Evolutionary conservation across 805 yeast species (phyloP), one percentile per base, ranked within the genome.

Genomic region (Pichia rugopelliculosa): DNA sequence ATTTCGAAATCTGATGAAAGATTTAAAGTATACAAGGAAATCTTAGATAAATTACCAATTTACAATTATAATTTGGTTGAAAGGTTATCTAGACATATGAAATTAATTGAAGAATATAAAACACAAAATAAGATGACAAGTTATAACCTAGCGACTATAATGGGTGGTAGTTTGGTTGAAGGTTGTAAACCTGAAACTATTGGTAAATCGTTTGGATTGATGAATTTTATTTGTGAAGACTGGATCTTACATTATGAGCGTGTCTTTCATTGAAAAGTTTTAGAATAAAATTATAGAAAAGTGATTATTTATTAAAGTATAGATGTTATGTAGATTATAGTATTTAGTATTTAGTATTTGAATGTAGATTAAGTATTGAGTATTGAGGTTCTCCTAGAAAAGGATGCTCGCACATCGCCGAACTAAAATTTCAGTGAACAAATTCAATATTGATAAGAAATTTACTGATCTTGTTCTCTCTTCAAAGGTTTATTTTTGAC

Each of bases 141-240:
- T 3, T 82, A 88, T 1, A 91, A 91, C 60, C 68, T 91, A 58
- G 95, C 96, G 5, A 91, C 95, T 47, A 96, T 91, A 7, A 84
- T 91, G 53, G 82, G 82, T 1, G 82, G 82, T 1, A 76, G 80
- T 3, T 69, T 78, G 46, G 76, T 80, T 6, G 82, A 78, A 53
- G 79, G 80, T 13, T 70, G 77, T 51, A 66, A 60, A 38, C 72
- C 79, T 41, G 77, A 74, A 18, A 61, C 70, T 13, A 61, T 74
- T 54, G 67, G 71, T 20, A 69, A 67, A 46, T 72, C 69, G 50
- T 77, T 78, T 59, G 82, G 83, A 6, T 66, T 76, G 48, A 76
- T 77, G 75, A 77, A 76, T 52, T 70, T 69, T 26, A 64, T 76
- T 22, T 67, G 79, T 53, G 83, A 77, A 55, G 75, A 68, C 54